phyloP scores from a whole-genome alignment of 2,329 filamentous ascomycete species.

The Pseudogymnoascus sp. region DNA sequence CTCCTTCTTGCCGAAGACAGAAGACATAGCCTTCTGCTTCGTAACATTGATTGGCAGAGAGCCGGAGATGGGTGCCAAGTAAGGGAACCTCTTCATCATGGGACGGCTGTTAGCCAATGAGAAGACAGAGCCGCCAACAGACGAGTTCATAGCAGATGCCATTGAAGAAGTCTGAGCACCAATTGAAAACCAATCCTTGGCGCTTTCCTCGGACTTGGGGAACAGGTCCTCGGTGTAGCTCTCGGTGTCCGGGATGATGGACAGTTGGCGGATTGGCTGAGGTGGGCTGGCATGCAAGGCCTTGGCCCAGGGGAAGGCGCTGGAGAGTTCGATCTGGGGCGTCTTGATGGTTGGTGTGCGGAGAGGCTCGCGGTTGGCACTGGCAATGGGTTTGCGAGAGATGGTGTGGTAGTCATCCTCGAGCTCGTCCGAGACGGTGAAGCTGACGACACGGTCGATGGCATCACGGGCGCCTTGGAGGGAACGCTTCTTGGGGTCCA shows the following conservation, averaged over 20 bases:
- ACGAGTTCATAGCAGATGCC: conserved; percentile 78
- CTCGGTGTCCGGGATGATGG: conserved; percentile 71
- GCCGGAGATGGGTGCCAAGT: conserved; percentile 51
- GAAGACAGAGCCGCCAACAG: conserved; percentile 72
- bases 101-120: conserved; percentile 50
- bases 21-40: conserved; percentile 61
- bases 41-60: conserved; percentile 76
- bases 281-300: conserved; percentile 71
- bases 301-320: conserved; percentile 92
- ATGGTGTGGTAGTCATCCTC: conserved; percentile 90
- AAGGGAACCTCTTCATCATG: conserved; percentile 36
- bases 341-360: conserved; percentile 92
- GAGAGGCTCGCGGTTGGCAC: conserved; percentile 88
- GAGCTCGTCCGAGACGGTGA: conserved; percentile 86
- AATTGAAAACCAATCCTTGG: conserved; percentile 70
- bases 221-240: conserved; percentile 81
- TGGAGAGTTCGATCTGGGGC: conserved; percentile 63
- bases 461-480: conserved; percentile 70
- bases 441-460: conserved; percentile 73
- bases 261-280: conserved; percentile 71
- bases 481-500: conserved; percentile 86
- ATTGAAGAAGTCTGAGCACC: conserved; percentile 73
- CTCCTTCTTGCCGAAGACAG: conserved; percentile 73
- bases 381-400: conserved; percentile 61
- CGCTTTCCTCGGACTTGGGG: conserved; percentile 62